Percentiles rank a stretch among this genome's conserved stretches.
phyloP scores from a whole-genome alignment of 352 stramenopile species.

The Pythium angustatum region DNA sequence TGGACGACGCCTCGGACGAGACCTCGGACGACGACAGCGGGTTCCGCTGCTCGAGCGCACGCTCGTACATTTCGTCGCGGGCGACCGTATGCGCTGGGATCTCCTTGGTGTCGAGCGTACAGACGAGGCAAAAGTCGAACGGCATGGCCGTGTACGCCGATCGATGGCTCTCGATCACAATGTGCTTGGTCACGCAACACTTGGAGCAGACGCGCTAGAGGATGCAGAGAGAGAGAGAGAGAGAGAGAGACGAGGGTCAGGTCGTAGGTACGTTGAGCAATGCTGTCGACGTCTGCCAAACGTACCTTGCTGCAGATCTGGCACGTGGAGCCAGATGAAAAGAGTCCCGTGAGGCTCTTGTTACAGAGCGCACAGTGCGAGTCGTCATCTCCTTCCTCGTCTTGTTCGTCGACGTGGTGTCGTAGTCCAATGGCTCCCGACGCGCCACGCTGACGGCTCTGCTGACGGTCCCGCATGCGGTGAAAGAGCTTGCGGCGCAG shows the following conservation, averaged over 20 bases:
- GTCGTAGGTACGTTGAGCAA: no score
- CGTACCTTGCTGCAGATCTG: constrained; percentile 25
- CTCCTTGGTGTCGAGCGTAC: constrained; percentile 17
- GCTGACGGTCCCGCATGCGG: constrained; percentile 33
- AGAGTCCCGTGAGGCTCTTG: constrained; percentile 9
- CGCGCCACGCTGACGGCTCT: neutral
- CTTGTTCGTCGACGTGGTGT: neutral
- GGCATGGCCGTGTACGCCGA: neutral
- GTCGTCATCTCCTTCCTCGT: neutral
- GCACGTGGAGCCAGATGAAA: constrained; percentile 13
- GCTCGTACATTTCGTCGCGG: constrained; percentile 16
- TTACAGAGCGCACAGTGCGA: constrained; percentile 16
- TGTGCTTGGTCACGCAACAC: constrained; percentile 16
- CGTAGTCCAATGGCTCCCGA: neutral
- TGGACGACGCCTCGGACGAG: neutral
- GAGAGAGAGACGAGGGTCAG: no score
- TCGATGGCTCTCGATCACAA: constrained; percentile 11
- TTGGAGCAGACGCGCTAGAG: constrained; percentile 22
- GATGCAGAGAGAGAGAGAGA: no score
- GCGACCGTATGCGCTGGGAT: neutral
- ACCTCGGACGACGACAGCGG: constrained; percentile 1
- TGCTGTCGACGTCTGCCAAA: no score
- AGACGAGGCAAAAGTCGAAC: constrained; percentile 26
- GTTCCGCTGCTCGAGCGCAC: neutral
- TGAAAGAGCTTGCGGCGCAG: constrained; percentile 52